A percentile compares a stretch with the other conserved stretches of the same genome.
Evolutionary conservation across 305 asterid species (phyloP).

Genomic region (Coffea humblotiana): DNA sequence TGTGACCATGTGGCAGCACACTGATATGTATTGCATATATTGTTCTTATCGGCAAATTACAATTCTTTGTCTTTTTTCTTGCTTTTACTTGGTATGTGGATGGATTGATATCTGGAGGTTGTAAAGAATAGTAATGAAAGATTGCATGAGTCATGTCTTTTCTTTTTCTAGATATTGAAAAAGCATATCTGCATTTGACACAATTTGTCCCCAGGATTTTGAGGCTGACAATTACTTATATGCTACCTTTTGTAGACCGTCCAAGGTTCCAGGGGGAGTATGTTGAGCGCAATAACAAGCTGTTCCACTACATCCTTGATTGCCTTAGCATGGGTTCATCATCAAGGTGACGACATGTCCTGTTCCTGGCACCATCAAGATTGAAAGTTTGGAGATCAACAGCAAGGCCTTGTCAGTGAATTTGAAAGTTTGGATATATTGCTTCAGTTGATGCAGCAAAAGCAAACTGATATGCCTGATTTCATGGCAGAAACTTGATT

Average conservation of each 20-base stretch:
- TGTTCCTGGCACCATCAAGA: slow-evolving; percentile 27
- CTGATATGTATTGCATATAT: not conserved
- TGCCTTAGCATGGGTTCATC: slow-evolving; percentile 29
- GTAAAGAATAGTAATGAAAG: too few relatives aligned
- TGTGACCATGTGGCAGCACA: too few relatives aligned
- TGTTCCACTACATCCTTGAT: slow-evolving; percentile 23
- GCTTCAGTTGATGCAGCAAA: slow-evolving; percentile 19
- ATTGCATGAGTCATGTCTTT: too few relatives aligned
- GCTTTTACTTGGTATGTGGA: not conserved
- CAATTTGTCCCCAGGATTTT: not conserved
- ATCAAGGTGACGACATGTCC: slow-evolving; percentile 24
- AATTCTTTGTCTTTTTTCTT: not conserved
- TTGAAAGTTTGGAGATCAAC: slow-evolving; percentile 13
- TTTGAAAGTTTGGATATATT: slow-evolving; percentile 8
- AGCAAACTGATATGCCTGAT: not conserved
- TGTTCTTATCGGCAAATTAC: too few relatives aligned
- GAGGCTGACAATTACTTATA: not conserved
- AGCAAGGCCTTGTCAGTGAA: slow-evolving; percentile 16
- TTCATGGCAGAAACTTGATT: not conserved
- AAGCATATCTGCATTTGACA: not conserved
- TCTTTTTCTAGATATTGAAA: not conserved
- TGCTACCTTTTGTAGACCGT: not conserved
- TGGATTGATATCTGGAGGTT: not conserved
- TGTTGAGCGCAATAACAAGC: slow-evolving; percentile 21
- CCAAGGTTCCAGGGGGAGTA: slow-evolving; percentile 15